Evolutionary conservation across 2,329 filamentous ascomycete genomes (phyloP), one percentile per base, ranked within the genome.

Genomic region (Aspergillus puulaauensis): DNA sequence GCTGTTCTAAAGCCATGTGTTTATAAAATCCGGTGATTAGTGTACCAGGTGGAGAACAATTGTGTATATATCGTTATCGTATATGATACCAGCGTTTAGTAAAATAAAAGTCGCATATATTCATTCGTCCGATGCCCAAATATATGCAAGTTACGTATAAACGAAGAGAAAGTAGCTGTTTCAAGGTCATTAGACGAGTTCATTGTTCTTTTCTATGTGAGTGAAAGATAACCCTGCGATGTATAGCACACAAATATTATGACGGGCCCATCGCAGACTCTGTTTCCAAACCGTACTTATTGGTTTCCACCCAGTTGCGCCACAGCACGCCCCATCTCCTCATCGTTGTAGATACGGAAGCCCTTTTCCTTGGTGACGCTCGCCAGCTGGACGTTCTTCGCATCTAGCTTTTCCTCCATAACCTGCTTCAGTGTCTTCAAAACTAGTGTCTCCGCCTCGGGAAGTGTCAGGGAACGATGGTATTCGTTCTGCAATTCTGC

Each of bases 341-440:
- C 91, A 70, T 99, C 95, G 58, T 88, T 90, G 83, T 99, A 99
- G 86, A 99, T 97, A 80, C 91, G 89, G 84, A 99, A 99, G 56
- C 95, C 95, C 79, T 90, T 93, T 66, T 97, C 93, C 83, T 93
- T 96, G 62, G 95, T 99, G 57, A 99, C 95, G 73, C 93, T 98
- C 54, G 95, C 95, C 67, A 99, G 79, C 82, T 99, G 95, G 65
- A 99, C 95, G 73, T 99, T 99, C 86, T 99, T 99, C 64, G 92
- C 86, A 75, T 99, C 95, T 60, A 99, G 84, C 82, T 99, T 99
- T 86, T 99, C 95, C 80, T 99, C 95, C 95, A 99, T 99, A 67
- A 99, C 95, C 80, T 99, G 95, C 85, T 98, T 99, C 75, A 99
- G 78, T 39, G 95, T 99, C 86, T 98, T 98, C 71, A 99, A 82